Evolutionary conservation across 768 basidiomycete species (phyloP).

Genomic region (Tulasnella sp.): DNA sequence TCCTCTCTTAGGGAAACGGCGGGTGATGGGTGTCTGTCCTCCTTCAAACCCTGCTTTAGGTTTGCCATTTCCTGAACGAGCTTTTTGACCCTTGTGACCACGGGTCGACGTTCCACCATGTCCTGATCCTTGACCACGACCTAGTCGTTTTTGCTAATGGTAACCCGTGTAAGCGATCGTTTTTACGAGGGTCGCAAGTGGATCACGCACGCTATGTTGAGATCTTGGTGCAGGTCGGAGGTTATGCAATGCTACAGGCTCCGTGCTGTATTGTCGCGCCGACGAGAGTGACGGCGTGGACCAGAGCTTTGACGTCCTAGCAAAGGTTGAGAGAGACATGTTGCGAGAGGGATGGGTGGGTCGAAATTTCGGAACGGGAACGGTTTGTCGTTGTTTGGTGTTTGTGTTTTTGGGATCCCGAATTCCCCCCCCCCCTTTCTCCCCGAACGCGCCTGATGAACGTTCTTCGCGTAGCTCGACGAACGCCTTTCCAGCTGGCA

Average conservation of each 20-base stretch:
- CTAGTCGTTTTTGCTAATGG: conserved; percentile 83
- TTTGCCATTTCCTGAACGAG: conserved; percentile 83
- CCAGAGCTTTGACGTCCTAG: neutral
- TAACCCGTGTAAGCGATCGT: neutral
- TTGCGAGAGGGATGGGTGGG: neutral
- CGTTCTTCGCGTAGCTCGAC: neutral
- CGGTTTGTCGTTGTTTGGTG: conserved; percentile 11
- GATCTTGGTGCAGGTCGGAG: conserved; percentile 19
- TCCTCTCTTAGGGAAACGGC: conserved; percentile 87
- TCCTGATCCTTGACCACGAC: conserved; percentile 87
- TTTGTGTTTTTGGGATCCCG: conserved; percentile 11
- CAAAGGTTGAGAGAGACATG: neutral
- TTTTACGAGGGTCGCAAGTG: neutral
- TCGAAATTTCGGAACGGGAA: conserved; percentile 9
- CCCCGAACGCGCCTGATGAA: conserved; percentile 12
- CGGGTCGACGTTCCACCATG: conserved; percentile 89
- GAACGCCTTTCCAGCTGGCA: neutral
- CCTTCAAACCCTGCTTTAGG: conserved; percentile 85
- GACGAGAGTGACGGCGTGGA: neutral
- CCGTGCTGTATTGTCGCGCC: neutral
- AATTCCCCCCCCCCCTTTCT: neutral
- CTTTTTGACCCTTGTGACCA: conserved; percentile 94
- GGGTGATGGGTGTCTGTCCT: conserved; percentile 91
- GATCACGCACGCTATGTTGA: neutral
- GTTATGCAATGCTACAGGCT: conserved; percentile 1